Evolutionary conservation across 1,284 basidiomycete species (phyloP).

Genomic region (Rhodotorula sp.): DNA sequence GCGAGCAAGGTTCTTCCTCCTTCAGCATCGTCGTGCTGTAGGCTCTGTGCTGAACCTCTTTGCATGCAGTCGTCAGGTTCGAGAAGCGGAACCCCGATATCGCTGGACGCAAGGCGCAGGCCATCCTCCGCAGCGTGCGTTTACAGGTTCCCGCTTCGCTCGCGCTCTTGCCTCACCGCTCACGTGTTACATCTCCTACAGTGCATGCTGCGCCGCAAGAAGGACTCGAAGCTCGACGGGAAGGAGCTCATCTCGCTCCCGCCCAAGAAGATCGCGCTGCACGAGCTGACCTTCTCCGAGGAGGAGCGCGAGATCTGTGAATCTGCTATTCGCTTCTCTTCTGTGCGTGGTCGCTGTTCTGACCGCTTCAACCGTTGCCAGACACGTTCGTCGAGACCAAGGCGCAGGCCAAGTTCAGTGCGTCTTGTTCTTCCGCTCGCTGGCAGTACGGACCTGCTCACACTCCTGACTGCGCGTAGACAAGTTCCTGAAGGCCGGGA

Average conservation of each 20-base stretch:
- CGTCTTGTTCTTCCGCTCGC: slow-evolving; percentile 45
- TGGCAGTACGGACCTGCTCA: not conserved
- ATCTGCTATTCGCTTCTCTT: slow-evolving; percentile 51
- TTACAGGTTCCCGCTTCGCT: too few relatives aligned
- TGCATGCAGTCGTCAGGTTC: slow-evolving; percentile 48
- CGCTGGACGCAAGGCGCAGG: slow-evolving; percentile 58
- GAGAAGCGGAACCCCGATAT: slow-evolving; percentile 58
- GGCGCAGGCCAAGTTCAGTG: slow-evolving; percentile 63
- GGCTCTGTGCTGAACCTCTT: not conserved
- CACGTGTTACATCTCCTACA: not conserved
- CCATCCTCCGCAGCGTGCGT: slow-evolving; percentile 58
- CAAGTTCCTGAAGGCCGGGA: slow-evolving; percentile 54
- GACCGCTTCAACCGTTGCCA: not conserved
- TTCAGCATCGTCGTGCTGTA: too few relatives aligned
- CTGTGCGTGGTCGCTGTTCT: too few relatives aligned
- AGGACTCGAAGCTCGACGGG: slow-evolving; percentile 59
- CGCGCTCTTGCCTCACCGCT: not conserved
- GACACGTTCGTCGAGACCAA: slow-evolving; percentile 55
- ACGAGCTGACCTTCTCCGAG: slow-evolving; percentile 57
- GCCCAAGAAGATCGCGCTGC: slow-evolving; percentile 58
- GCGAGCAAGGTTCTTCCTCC: not conserved
- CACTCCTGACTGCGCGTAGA: slow-evolving; percentile 41
- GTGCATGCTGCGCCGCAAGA: slow-evolving; percentile 58
- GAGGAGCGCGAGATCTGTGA: slow-evolving; percentile 63
- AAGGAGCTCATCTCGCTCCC: slow-evolving; percentile 64